phyloP scores from a whole-genome alignment of 768 basidiomycete species.

The Calocybe indica region DNA sequence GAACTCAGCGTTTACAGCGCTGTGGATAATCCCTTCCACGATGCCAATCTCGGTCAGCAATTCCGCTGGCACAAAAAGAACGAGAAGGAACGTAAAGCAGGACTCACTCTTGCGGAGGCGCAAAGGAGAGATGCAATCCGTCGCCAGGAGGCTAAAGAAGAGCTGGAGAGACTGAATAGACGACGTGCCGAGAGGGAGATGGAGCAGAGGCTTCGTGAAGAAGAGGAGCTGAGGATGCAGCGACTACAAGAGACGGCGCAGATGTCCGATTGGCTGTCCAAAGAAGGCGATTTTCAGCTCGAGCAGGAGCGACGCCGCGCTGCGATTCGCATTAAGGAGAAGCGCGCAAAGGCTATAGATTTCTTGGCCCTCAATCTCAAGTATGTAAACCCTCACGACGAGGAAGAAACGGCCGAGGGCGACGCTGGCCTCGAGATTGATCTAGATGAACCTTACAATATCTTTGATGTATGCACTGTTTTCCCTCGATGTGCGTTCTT shows the following conservation, averaged over 20 bases:
- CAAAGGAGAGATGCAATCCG: constrained; percentile 75
- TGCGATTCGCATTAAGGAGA: constrained; percentile 91
- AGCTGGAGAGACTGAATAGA: constrained; percentile 85
- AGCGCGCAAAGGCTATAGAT: constrained; percentile 97
- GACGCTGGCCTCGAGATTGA: constrained; percentile 95
- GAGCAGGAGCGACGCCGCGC: constrained; percentile 90
- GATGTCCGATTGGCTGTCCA: constrained; percentile 97
- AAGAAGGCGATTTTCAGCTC: constrained; percentile 95
- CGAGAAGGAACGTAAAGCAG: constrained; percentile 90
- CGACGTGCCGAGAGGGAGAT: constrained; percentile 90
- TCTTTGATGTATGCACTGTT: constrained; percentile 74
- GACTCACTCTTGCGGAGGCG: constrained; percentile 72
- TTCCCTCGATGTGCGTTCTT: background rate
- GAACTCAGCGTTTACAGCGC: constrained; percentile 96
- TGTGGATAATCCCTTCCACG: constrained; percentile 97
- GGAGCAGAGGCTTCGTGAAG: constrained; percentile 82
- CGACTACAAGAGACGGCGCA: constrained; percentile 90
- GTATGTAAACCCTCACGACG: constrained; percentile 71
- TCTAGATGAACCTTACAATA: constrained; percentile 96
- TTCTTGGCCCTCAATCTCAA: constrained; percentile 94
- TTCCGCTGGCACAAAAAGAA: constrained; percentile 99
- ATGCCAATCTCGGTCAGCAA: constrained; percentile 92
- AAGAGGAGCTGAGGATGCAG: constrained; percentile 87
- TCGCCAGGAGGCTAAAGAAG: constrained; percentile 89
- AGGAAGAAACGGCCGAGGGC: constrained; percentile 67